These are phyloP conservation scores for Lachancea sp. DNA, from an alignment of 805 yeast genomes.

Conservation along the genomic window DNA sequence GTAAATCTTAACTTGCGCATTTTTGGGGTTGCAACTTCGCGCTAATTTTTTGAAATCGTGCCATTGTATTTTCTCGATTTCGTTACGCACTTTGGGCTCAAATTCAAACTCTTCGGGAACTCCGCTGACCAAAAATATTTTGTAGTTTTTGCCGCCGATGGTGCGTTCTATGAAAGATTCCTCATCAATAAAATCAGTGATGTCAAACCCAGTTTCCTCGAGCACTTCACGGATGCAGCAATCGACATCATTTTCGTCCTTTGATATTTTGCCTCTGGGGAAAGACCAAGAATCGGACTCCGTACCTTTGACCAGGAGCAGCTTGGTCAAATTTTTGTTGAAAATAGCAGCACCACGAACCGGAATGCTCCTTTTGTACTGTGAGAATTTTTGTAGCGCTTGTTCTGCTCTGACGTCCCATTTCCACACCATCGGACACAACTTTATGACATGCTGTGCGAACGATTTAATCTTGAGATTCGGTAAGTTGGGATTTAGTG, in stretches of 20 bases:
- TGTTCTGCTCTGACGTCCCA: conserved; percentile 74
- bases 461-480: conserved; percentile 69
- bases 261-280: conserved; percentile 94
- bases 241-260: conserved; percentile 78
- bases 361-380: conserved; percentile 84
- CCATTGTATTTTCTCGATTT: conserved; percentile 83
- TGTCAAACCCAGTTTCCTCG: conserved; percentile 93
- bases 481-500: conserved; percentile 70
- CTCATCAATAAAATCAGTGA: conserved; percentile 57
- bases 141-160: conserved; percentile 74
- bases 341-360: conserved; percentile 93
- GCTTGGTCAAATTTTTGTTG: conserved; percentile 60
- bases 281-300: conserved; percentile 87
- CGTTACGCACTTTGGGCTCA: conserved; percentile 78
- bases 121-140: conserved; percentile 68
- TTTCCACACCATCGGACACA: conserved; percentile 73
- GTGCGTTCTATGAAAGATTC: conserved; percentile 76
- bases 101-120: conserved; percentile 75
- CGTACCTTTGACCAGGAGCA: conserved; percentile 76
- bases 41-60: conserved; percentile 44
- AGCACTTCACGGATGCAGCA: conserved; percentile 89
- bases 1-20: conserved; percentile 32
- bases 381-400: conserved; percentile 72
- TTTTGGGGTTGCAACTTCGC: conserved; percentile 31
- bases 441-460: conserved; percentile 56